Evolutionary conservation across 441 rosid genomes (phyloP).

Genomic region (Syzygium syzygioides): DNA sequence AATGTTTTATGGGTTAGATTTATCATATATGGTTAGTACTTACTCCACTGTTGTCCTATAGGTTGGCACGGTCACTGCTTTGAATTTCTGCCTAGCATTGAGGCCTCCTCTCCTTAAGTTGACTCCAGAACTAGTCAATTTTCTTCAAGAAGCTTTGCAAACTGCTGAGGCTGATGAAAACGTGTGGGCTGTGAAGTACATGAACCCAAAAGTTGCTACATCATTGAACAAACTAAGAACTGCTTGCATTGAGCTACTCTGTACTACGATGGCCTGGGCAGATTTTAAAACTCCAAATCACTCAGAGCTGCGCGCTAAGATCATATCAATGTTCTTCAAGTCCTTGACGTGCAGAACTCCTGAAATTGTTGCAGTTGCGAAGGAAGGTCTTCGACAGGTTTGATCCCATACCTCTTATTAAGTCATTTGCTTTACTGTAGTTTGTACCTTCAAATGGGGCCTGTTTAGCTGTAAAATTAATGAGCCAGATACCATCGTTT

Average conservation of each 20-base stretch:
- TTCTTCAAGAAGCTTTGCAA: conserved; percentile 97
- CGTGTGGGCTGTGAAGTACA: conserved; percentile 82
- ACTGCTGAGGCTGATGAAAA: conserved; percentile 98
- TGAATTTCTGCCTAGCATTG: conserved; percentile 93
- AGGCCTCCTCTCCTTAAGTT: conserved; percentile 98
- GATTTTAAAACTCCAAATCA: conserved; percentile 88
- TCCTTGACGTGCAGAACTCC: conserved; percentile 90
- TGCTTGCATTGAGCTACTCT: conserved; percentile 93
- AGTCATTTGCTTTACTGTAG: not conserved
- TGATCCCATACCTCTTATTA: not conserved
- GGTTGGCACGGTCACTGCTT: conserved; percentile 97
- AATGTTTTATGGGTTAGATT: conserved; percentile 13
- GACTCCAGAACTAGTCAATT: conserved; percentile 87
- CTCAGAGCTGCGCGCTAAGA: conserved; percentile 85
- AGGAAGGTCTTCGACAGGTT: conserved; percentile 99
- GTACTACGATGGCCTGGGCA: conserved; percentile 98
- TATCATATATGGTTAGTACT: conserved; percentile 9
- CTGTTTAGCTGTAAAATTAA: not conserved
- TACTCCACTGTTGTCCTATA: conserved; percentile 31
- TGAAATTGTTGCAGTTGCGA: conserved; percentile 97
- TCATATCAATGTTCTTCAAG: conserved; percentile 98
- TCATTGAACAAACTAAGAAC: conserved; percentile 88
- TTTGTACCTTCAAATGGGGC: not conserved
- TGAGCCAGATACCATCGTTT: not conserved
- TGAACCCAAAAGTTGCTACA: conserved; percentile 82